Evolutionary conservation across 2,329 filamentous ascomycete genomes (phyloP), one percentile per base, ranked within the genome.

Genomic region (Sporothrix pallida): DNA sequence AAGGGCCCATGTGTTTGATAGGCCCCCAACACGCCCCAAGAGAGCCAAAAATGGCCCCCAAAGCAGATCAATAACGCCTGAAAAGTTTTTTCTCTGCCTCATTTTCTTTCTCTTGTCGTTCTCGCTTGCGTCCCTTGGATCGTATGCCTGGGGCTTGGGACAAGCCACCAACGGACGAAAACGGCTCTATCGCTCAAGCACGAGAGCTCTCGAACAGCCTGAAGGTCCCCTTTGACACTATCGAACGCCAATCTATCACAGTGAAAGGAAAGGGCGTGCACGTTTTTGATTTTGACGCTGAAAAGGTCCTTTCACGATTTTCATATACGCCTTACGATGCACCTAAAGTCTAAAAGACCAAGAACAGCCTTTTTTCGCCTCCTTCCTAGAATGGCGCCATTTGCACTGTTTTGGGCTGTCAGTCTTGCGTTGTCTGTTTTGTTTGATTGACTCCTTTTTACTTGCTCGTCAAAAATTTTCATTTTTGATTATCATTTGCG

Each of bases 371-470:
- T n/a, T 71, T 71, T 50, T 31, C 50, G 23, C 26, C 48, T 20
- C 26, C 26, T 56, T 42, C 65, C 65, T n/a, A 52, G 50, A 31
- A 48, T 69, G 65, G 44, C 46, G 65, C 65, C 46, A 69, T 70
- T 37, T 67, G n/a, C 62, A 10, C 50, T 44, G 54, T 20, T 15
- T 31, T 63, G 58, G 23, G 20, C 20, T 69, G 50, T 56, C 20
- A 56, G 52, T 3, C 46, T 13, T 56, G 15, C 48, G 37, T 46
- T 46, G 6, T 20, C 13, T 58, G 37, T 15, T 37, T 26, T 48
- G 23, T 50, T 48, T 71, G 17, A n/a, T 48, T 31, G 46, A 52
- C 65, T 52, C 65, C 65, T 70, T 70, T 70, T 37, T 48, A 9
- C 10, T 70, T 54, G 67, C 26, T 60, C 26, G 56, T 60, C 13